Evolutionary conservation across 2,329 filamentous ascomycete genomes (phyloP), one percentile per base, ranked within the genome.

Genomic region (Talaromyces atroroseus): DNA sequence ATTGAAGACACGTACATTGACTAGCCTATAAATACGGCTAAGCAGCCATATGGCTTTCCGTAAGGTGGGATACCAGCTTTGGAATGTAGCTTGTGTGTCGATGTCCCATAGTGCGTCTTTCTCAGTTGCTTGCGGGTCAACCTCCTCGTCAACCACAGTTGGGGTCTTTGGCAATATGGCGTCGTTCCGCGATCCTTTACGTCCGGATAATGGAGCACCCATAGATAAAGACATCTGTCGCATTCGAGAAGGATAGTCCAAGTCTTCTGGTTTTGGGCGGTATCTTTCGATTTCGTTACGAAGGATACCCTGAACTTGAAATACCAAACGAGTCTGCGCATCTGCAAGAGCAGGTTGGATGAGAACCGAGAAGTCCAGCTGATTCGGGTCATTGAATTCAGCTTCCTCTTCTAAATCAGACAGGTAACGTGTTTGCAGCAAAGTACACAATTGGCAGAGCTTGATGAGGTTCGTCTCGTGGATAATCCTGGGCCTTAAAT

Each of bases 31-130:
- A 61, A 88, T 88, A 54, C 84, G 80, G 60, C 84, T 86, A 20
- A 88, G 77, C 3, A 88, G 74, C 81, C 84, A 86, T 24, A 88
- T 83, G 2, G 85, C 84, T 71, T 85, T 86, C 50, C 81, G 76
- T 18, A 88, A 71, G 0, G 85, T 87, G 1, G 85, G 84, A 65
- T 88, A 88, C 82, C 84, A 87, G 46, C 80, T 80, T 62, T 78
- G 74, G 62, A 82, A 79, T 1, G 78, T 76, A 20, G 81, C 78
- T 60, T 83, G 80, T 1, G 79, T 79, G 58, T 82, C 80, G 62
- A 81, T 80, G 52, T 76, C 77, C 76, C 77, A 82, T 32, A 77
- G 74, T 2, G 72, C 65, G 56, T 79, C 77, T 53, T 69, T 70
- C 32, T 75, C 71, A n/a, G 66, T 62, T 2, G 68, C 61, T 11